Percentiles rank a stretch among this genome's conserved stretches.
Evolutionary conservation across 345 rosid species (phyloP).

Genomic region (Reutealis trisperma): DNA sequence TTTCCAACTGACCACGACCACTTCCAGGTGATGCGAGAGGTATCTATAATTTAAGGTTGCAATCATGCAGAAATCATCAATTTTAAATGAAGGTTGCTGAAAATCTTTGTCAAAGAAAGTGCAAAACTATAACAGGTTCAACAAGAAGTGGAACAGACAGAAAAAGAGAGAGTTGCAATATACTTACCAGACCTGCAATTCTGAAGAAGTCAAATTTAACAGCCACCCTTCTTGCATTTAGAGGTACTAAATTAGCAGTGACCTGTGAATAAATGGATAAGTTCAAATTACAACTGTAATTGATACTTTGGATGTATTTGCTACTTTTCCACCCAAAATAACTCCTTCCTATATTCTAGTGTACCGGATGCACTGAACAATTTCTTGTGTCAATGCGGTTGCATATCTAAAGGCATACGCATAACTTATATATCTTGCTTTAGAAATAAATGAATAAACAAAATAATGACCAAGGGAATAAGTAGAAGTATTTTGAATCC

Average conservation of each 20-base stretch:
- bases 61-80: background rate
- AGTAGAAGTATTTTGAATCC: too few relatives aligned
- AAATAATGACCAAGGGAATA: too few relatives aligned
- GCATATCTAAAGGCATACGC: too few relatives aligned
- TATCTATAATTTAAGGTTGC: conserved; percentile 30
- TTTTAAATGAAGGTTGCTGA: background rate
- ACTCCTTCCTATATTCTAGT: background rate
- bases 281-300: background rate
- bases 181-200: conserved; percentile 36
- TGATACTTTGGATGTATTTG: too few relatives aligned
- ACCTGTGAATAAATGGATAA: conserved; percentile 26
- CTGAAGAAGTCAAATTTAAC: conserved; percentile 53
- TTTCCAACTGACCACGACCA: conserved; percentile 49
- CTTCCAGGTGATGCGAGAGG: conserved; percentile 42
- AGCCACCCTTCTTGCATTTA: conserved; percentile 44
- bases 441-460: too few relatives aligned
- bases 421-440: too few relatives aligned
- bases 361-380: too few relatives aligned
- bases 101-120: too few relatives aligned
- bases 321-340: background rate
- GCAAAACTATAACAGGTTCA: too few relatives aligned
- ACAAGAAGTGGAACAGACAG: background rate
- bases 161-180: background rate
- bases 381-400: too few relatives aligned
- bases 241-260: conserved; percentile 45